A percentile compares a stretch with the other conserved stretches of the same genome.
Conservation (phyloP, 2,329 filamentous ascomycete genomes). For the Pseudogymnoascus sp. region DNA sequence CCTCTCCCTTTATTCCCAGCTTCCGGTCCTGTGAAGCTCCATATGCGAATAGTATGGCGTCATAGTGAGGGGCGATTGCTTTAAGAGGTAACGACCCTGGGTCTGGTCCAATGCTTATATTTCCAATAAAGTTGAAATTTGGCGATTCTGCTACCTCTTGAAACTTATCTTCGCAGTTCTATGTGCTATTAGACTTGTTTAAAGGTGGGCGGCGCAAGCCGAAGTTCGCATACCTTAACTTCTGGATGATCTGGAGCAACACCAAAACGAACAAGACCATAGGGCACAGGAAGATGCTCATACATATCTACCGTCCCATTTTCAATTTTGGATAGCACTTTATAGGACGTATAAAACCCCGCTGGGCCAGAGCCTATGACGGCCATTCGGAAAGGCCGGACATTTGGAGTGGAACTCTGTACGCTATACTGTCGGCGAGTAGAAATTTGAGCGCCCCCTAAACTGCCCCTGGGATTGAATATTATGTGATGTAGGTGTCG, state of each 20-base stretch:
- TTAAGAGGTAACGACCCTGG: conserved; percentile 53
- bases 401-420: conserved; percentile 21
- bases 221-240: conserved; percentile 61
- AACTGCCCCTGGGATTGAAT: neutral
- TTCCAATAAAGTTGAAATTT: conserved; percentile 85
- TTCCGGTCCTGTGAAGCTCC: conserved; percentile 77
- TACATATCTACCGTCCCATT: conserved; percentile 86
- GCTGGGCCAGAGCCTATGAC: conserved; percentile 90
- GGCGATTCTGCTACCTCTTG: conserved; percentile 75
- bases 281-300: conserved; percentile 85
- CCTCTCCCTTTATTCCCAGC: conserved; percentile 73
- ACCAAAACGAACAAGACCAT: conserved; percentile 83
- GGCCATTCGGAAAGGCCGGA: conserved; percentile 64
- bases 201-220: conserved; percentile 2
- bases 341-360: conserved; percentile 88
- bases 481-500: neutral
- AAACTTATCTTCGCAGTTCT: conserved; percentile 96
- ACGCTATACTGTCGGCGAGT: conserved; percentile 19
- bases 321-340: conserved; percentile 67
- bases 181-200: conserved; percentile 14
- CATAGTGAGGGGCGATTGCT: conserved; percentile 70
- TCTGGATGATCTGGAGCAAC: conserved; percentile 98
- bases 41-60: conserved; percentile 87
- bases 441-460: neutral
- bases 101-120: conserved; percentile 63